Evolutionary conservation across 2,329 filamentous ascomycete species (phyloP), one percentile per base, ranked within the genome.

Genomic region (Colletotrichum destructivum): DNA sequence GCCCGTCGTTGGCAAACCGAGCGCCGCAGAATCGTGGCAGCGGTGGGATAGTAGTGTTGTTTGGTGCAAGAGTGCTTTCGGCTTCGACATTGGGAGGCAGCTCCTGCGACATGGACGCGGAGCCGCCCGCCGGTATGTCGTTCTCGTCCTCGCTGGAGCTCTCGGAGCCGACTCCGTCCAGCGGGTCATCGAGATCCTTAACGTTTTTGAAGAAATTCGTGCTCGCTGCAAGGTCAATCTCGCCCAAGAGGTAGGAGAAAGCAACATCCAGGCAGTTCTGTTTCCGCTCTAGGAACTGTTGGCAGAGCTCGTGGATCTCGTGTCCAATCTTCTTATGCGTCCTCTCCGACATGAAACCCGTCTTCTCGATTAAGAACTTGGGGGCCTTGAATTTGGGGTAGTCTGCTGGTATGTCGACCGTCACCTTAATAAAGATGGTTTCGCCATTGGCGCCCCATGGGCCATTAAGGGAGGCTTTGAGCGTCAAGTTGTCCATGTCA

Each of bases 71-170:
- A 2, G 87, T 86, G 5, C 85, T 86, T 54, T 88, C 88, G 4
- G 85, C 82, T 60, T 89, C 88, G 26, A 83, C 84, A 71, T 87
- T 89, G 11, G 86, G 84, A 54, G 84, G 86, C 26, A 91, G 82
- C 74, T 91, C 89, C 74, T 91, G 89, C 8, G 89, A 91, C 87
- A 91, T 89, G 65, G 88, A 87, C 15, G 86, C 87, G 11, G 87
- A 88, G 21, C 85, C 87, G 4, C 87, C 86, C 2, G 85, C 79
- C 0, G 85, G 85, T 13, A 88, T 87, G 31, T 87, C 84, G 56
- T 84, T 84, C 26, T 95, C 94, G 74, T 95, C 93, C 73, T 94
- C 92, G 76, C 93, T 97, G 3, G 94, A 98, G 75, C 94, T 96
- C 74, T 96, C 94, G 69, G 93, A 93, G 40, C 85, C 87, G 46